These are phyloP conservation scores for Collariella sp. DNA, from an alignment of 495 filamentous ascomycete genomes.

Conservation along the genomic window DNA sequence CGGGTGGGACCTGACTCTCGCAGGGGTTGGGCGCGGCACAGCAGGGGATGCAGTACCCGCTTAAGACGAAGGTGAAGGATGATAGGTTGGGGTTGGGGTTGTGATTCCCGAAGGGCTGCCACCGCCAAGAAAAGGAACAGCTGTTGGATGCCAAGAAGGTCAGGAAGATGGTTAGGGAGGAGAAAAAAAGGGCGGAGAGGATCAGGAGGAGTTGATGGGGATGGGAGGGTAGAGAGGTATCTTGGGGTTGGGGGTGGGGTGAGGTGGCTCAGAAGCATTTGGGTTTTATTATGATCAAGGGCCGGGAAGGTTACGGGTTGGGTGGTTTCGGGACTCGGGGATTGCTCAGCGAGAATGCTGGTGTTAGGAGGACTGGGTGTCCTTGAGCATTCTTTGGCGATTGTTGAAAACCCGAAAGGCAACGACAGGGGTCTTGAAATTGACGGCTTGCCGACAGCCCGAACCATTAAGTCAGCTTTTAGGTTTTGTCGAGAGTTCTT, in stretches of 20 bases:
- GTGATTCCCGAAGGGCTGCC: conserved; percentile 25
- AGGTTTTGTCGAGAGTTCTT: too few species aligned
- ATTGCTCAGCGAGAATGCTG: too few species aligned
- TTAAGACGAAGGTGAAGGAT: conserved; percentile 65
- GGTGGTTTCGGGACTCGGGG: too few species aligned
- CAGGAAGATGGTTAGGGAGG: conserved; percentile 49
- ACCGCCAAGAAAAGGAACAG: conserved; percentile 34
- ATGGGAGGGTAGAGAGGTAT: conserved; percentile 57
- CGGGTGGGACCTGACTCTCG: conserved; percentile 81
- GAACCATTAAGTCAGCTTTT: too few species aligned
- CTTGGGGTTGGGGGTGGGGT: conserved; percentile 40
- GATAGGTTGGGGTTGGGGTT: conserved; percentile 67
- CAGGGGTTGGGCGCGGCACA: conserved; percentile 60
- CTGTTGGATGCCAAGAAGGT: conserved; percentile 64
- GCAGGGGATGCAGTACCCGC: conserved; percentile 65
- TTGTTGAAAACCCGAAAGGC: too few species aligned
- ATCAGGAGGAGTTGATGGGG: conserved; percentile 59
- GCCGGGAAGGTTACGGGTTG: too few species aligned
- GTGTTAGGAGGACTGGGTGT: too few species aligned
- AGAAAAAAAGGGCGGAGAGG: conserved; percentile 53
- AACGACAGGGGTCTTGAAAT: too few species aligned
- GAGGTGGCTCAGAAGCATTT: too few species aligned
- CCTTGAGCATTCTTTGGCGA: too few species aligned
- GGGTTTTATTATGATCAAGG: too few species aligned
- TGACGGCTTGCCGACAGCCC: too few species aligned